Evolutionary conservation across 2,329 filamentous ascomycete species (phyloP), one percentile per base, ranked within the genome.

Genomic region (Leptographium procerum): DNA sequence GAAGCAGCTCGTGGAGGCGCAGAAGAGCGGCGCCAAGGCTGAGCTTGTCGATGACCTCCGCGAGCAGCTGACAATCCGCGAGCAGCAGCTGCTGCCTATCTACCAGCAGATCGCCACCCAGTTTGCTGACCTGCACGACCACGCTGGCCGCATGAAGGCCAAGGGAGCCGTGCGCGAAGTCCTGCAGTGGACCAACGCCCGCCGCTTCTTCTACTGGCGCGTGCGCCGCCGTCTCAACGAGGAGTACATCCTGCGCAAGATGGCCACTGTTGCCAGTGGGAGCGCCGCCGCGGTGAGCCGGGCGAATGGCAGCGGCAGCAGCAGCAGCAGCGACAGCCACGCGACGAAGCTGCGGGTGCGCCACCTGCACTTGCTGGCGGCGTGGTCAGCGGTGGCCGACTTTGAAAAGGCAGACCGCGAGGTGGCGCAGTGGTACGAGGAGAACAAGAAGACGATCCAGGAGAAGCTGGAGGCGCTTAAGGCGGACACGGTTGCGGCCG

Each of bases 151-250:
- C 75, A 99, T 99, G 94, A 84, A 96, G 78, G 94, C 94, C 73
- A 99, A 99, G 85, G 88, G 91, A 62, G 86, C 88, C 59, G 96
- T 99, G 68, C 90, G 94, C 63, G 83, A 88, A 66, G 77, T 85
- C 14, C 81, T 99, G 47, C 82, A 87, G 68, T 97, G 92, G 94
- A 80, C 83, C 71, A 88, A 96, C 66, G 86, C 92, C 11, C 87
- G 94, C 64, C 87, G 92, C 69, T 97, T 94, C 89, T 97, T 99
- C 81, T 99, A 97, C 87, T 99, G 95, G 94, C 92, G 94, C 74
- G 86, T 96, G 62, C 91, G 95, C 73, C 88, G 94, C 71, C 85
- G 94, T 75, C 81, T 99, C 70, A 97, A 95, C 74, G 94, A 99
- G 77, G 94, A 99, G 77, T 89, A 95, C 73, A 90, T 99, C 66